These are phyloP conservation scores for Kuraishia ogatae DNA, from an alignment of 805 yeast species.

Conservation along the genomic window DNA sequence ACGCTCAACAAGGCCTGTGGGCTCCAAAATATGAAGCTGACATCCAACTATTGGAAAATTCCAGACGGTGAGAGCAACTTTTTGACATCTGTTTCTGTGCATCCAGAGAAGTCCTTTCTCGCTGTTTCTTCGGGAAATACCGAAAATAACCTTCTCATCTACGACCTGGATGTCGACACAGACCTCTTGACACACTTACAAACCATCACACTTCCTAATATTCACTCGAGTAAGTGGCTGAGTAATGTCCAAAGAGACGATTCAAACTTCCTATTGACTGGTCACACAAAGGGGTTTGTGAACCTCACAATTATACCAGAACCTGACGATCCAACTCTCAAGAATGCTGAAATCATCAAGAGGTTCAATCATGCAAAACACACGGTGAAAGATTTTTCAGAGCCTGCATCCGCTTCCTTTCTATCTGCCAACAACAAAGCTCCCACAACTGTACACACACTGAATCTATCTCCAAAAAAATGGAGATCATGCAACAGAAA, in stretches of 20 bases:
- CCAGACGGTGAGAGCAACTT: slow-evolving; percentile 12
- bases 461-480: slow-evolving; percentile 27
- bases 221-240: slow-evolving; percentile 46
- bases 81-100: slow-evolving; percentile 34
- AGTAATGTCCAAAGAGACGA: slow-evolving; percentile 20
- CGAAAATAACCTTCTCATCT: slow-evolving; percentile 41
- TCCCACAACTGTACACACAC: slow-evolving; percentile 21
- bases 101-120: slow-evolving; percentile 25
- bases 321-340: slow-evolving; percentile 21
- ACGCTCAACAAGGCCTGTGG: slow-evolving; percentile 31
- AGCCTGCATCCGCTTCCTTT: slow-evolving; percentile 16
- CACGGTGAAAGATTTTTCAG: slow-evolving; percentile 23
- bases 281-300: slow-evolving; percentile 68
- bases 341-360: slow-evolving; percentile 65
- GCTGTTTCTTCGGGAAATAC: slow-evolving; percentile 44
- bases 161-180: slow-evolving; percentile 30
- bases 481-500: slow-evolving; percentile 35
- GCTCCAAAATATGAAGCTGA: slow-evolving; percentile 24
- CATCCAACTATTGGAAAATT: slow-evolving; percentile 26
- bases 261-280: slow-evolving; percentile 46
- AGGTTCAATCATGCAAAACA: slow-evolving; percentile 75
- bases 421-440: slow-evolving; percentile 11
- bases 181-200: slow-evolving; percentile 44
- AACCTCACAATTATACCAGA: slow-evolving; percentile 64
- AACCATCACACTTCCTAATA: slow-evolving; percentile 50